Evolutionary conservation across 2,329 filamentous ascomycete genomes (phyloP), one percentile per base, ranked within the genome.

Genomic region (Ceratocystis colombiana): DNA sequence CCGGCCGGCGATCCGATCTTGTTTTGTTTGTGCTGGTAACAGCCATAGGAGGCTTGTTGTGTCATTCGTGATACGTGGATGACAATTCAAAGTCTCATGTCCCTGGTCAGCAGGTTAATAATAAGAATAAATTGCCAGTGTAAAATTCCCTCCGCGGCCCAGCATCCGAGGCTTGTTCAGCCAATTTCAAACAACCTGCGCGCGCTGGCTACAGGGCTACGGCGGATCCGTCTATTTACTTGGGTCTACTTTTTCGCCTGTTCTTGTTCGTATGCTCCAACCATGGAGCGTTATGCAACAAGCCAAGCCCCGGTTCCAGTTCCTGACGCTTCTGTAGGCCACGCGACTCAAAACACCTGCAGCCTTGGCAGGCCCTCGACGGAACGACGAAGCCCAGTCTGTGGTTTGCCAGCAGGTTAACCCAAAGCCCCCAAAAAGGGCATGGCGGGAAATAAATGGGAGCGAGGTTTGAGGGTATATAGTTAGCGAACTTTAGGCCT

Each of bases 141-240:
- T 20, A n/a, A 17, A 48, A 48, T 22, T 8, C 17, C 48, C 48
- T 22, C 48, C n/a, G 5, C 48, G 48, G 48, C 20, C 48, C 48
- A 50, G 48, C 48, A 50, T 57, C 53, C 53, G 53, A 33, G 25
- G 10, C 12, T 15, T 17, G 22, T 57, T 33, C n/a, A 50, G 53
- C 53, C 53, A 57, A 53, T n/a, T 57, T 57, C 53, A 57, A 57
- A 57, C 53, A 33, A 57, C 53, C 22, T n/a, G 25, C 53, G 53
- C 25, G 53, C 53, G 22, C 37, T 41, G 37, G 37, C 28, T 57
- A 57, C 53, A 57, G 28, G 25, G 53, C 6, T 7, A 25, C 22
- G 37, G 3, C 37, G 37, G 10, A 41, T 41, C 37, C 37, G 10
- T 41, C 3, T 15, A 41, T 41, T 4, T 41, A 41, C 12, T 41